A percentile compares a stretch with the other conserved stretches of the same genome.
Evolutionary conservation across 169 alveolate genomes (phyloP).

Genomic region (Sarcocystis neurona): DNA sequence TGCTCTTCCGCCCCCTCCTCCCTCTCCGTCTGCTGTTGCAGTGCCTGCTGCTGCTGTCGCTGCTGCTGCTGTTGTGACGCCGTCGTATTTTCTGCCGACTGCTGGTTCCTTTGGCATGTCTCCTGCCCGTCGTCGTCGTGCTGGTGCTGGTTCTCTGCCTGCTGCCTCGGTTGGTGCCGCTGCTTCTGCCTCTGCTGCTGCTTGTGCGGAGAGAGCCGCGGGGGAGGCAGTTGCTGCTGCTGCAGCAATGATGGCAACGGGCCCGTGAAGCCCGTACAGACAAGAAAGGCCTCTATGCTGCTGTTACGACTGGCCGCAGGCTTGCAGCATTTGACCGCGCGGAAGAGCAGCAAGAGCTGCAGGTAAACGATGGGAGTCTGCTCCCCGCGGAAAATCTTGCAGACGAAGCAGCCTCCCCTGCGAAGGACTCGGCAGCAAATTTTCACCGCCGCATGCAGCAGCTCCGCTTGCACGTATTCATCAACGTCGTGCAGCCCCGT

Average conservation of each 20-base stretch:
- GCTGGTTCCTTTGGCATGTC: no score
- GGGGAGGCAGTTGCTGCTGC: not conserved
- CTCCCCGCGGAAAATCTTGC: constrained; percentile 95
- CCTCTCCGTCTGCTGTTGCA: not conserved
- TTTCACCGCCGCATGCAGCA: constrained; percentile 92
- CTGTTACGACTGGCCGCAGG: constrained; percentile 87
- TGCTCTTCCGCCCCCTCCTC: not conserved
- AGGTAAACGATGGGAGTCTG: constrained; percentile 81
- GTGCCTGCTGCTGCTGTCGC: constrained; percentile 1
- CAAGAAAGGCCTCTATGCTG: constrained; percentile 88
- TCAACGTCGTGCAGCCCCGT: constrained; percentile 89
- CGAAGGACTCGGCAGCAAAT: constrained; percentile 86
- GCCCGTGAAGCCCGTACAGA: constrained; percentile 64
- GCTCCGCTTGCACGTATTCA: constrained; percentile 90
- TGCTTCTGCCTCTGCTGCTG: constrained; percentile 15
- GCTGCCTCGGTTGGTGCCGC: no score
- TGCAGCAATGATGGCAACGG: not conserved
- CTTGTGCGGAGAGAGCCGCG: not conserved
- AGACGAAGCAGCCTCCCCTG: constrained; percentile 94
- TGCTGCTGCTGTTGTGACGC: constrained; percentile 40
- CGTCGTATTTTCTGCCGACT: no score
- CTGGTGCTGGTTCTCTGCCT: constrained; percentile 23
- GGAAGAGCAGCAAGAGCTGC: constrained; percentile 56
- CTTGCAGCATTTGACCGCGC: constrained; percentile 80
- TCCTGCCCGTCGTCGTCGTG: no score